Conservation (phyloP, 805 yeast genomes). For the Wickerhamiella azymoides region DNA sequence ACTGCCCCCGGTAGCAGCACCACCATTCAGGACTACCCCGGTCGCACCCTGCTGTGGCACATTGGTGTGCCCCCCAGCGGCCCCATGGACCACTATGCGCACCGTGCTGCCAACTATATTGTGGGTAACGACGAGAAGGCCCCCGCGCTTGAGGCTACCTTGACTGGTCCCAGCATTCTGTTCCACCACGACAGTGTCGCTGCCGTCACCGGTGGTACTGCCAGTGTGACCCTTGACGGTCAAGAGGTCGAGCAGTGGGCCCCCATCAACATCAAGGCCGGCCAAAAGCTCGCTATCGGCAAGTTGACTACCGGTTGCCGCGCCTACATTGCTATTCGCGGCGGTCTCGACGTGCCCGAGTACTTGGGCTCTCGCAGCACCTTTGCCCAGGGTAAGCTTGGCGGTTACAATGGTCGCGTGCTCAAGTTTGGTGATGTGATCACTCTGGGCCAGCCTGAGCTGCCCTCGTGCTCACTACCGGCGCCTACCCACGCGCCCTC, state of each 20-base stretch:
- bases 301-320: slow-evolving; percentile 75
- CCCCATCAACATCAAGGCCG: slow-evolving; percentile 57
- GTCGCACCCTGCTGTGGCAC: slow-evolving; percentile 73
- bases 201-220: slow-evolving; percentile 79
- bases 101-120: slow-evolving; percentile 75
- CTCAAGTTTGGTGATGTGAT: slow-evolving; percentile 86
- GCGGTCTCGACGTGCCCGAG: slow-evolving; percentile 88
- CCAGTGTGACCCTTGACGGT: slow-evolving; percentile 54
- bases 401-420: slow-evolving; percentile 89
- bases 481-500: slow-evolving; percentile 54
- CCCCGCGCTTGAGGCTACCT: slow-evolving; percentile 83
- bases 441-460: slow-evolving; percentile 66
- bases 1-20: slow-evolving; percentile 87
- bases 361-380: slow-evolving; percentile 94
- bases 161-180: slow-evolving; percentile 70
- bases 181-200: slow-evolving; percentile 73
- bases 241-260: slow-evolving; percentile 45
- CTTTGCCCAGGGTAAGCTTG: slow-evolving; percentile 79
- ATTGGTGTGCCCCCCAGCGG: slow-evolving; percentile 98
- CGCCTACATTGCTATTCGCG: slow-evolving; percentile 76
- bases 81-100: slow-evolving; percentile 90
- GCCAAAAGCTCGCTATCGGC: slow-evolving; percentile 70
- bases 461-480: slow-evolving; percentile 56
- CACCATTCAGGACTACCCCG: slow-evolving; percentile 91
- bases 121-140: slow-evolving; percentile 76